phyloP scores from a whole-genome alignment of 495 filamentous ascomycete species.

The Jackrogersella minutella region DNA sequence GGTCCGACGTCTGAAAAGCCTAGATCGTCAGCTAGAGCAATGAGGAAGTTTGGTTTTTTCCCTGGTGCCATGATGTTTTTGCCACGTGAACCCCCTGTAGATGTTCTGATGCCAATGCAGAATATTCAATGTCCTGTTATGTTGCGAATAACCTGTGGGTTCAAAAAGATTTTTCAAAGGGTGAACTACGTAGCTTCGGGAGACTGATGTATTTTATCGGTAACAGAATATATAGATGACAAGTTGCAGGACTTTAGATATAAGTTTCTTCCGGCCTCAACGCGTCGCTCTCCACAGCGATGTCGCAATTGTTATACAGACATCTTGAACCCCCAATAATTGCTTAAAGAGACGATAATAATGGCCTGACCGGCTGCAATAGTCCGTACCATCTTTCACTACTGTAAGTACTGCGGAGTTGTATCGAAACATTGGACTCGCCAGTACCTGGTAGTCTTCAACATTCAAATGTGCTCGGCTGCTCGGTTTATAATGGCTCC shows the following conservation, averaged over 20 bases:
- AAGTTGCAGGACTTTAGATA: too few species aligned
- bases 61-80: slow-evolving; percentile 31
- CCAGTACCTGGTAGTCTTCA: too few species aligned
- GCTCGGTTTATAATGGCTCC: slow-evolving; percentile 7
- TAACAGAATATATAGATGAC: too few species aligned
- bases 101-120: too few species aligned
- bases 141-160: background rate
- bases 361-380: slow-evolving; percentile 18
- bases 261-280: slow-evolving; percentile 19
- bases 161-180: too few species aligned
- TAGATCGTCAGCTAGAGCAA: slow-evolving; percentile 69
- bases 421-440: too few species aligned
- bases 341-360: slow-evolving; percentile 1
- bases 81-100: background rate
- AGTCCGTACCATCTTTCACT: slow-evolving; percentile 4
- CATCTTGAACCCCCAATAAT: slow-evolving; percentile 6
- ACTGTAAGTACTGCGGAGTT: slow-evolving; percentile 23
- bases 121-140: background rate
- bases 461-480: slow-evolving; percentile 25
- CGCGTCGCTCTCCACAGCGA: slow-evolving; percentile 25
- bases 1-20: slow-evolving; percentile 69
- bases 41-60: slow-evolving; percentile 65
- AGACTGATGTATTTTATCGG: too few species aligned
- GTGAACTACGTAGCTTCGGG: too few species aligned
- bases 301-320: slow-evolving; percentile 25